These are phyloP conservation scores for Penicillium coffeae DNA, from an alignment of 495 filamentous ascomycete genomes.

Conservation along the genomic window DNA sequence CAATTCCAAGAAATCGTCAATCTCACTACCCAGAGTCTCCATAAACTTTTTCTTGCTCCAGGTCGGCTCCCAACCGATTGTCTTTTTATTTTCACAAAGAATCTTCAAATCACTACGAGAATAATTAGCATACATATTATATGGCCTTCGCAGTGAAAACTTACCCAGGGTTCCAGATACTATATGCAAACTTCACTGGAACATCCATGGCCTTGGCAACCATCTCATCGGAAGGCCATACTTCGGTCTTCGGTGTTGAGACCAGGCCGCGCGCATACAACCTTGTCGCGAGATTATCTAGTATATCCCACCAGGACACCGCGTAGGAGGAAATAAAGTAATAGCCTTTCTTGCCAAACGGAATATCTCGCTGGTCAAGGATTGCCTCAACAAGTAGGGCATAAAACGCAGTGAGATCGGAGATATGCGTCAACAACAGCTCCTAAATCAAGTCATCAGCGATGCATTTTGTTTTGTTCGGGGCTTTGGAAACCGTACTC, in stretches of 20 bases:
- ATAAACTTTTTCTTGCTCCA: constrained; percentile 3
- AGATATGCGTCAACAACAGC: constrained; percentile 2
- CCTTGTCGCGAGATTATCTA: neutral
- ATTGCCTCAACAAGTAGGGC: constrained; percentile 3
- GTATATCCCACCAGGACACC: constrained; percentile 2
- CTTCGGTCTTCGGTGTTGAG: neutral
- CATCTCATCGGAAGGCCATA: constrained; percentile 4
- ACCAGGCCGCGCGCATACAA: neutral
- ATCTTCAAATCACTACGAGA: neutral
- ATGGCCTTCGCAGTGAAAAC: neutral
- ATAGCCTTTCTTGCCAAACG: neutral
- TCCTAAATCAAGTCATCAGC: neutral
- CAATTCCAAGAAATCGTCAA: constrained; percentile 8
- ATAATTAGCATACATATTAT: neutral
- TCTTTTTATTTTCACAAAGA: neutral
- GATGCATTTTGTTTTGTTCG: neutral
- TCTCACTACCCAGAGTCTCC: constrained; percentile 1
- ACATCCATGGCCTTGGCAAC: neutral
- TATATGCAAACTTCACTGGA: neutral
- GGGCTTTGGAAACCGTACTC: neutral
- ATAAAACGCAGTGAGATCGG: constrained; percentile 7
- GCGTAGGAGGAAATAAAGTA: neutral
- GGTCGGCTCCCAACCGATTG: constrained; percentile 4
- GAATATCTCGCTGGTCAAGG: neutral
- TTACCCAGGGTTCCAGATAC: constrained; percentile 1